Base-by-base conservation (phyloP, 441 rosid genomes). In the Corymbia calophylla region DNA sequence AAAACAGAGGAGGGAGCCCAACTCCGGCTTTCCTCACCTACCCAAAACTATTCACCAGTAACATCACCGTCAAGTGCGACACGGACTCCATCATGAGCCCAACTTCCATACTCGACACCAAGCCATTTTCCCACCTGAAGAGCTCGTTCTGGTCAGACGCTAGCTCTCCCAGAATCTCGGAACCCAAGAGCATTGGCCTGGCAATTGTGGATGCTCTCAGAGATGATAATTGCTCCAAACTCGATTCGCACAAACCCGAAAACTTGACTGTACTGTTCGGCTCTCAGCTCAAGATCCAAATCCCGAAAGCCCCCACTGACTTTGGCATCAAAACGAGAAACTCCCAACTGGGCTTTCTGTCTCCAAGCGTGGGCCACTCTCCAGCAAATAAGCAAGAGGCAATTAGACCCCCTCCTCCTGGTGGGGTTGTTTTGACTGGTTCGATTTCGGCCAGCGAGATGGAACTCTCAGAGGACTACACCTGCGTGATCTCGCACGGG, bases 391-490 rank as follows among this genome's bases (percentile, higher is more conserved):
- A 91, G 89, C 86, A 94, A 31, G 51, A 49, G 27, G 51, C 84
- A 21, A 58, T 35, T 31, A 31, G 47, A 32, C 5, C 87, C 87
- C 87, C 66, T 53, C 87, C 87, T 25, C 87, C 87, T 86, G 87
- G 87, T 23, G 87, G n/a, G 66, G 66, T 51, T 10, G 88, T 93
- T 77, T 87, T 93, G 88, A 80, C 93, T 2, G 96, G 96, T 32
- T 92, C 91, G 90, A 93, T 97, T 88, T 93, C 98, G 15, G 94
- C 95, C 8, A 90, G 91, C 55, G 97, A 96, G 68, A 96, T 97
- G 98, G 99, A 96, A 58, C 91, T 95, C 44, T 97, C 99, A 14
- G 99, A 97, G 94, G 99, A 97, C 87, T 97, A 97, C 90, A 97
- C 99, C 25, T 95, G 99, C 91, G 97, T 97, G 51, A 97, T 97